Evolutionary conservation across 306 rosid genomes (phyloP).

Genomic region (Cicer chorassanicum): DNA sequence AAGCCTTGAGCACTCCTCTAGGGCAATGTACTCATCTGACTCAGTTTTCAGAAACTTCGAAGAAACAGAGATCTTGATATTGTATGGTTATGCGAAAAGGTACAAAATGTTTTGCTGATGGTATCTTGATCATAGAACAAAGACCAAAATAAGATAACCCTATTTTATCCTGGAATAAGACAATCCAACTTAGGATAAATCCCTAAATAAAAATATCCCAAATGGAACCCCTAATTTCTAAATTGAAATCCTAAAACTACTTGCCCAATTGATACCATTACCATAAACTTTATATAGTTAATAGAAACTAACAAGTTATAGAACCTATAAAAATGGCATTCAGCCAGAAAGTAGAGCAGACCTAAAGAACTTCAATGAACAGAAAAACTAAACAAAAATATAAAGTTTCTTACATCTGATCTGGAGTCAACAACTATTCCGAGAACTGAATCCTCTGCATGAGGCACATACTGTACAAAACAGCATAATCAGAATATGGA

Average conservation of each 20-base stretch:
- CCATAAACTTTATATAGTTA: background rate
- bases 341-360: constrained; percentile 12
- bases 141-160: background rate
- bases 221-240: constrained; percentile 8
- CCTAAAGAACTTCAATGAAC: constrained; percentile 9
- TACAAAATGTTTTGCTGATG: background rate
- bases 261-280: background rate
- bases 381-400: constrained; percentile 7
- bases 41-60: background rate
- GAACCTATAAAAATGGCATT: constrained; percentile 10
- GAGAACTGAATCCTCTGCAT: constrained; percentile 78
- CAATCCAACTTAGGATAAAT: background rate
- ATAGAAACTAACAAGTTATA: background rate
- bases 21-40: background rate
- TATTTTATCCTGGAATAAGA: background rate
- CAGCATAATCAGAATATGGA: constrained; percentile 18
- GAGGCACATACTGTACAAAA: constrained; percentile 81
- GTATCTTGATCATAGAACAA: background rate
- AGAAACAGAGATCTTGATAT: background rate
- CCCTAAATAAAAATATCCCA: background rate
- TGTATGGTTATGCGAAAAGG: background rate
- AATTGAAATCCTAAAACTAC: background rate
- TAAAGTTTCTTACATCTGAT: constrained; percentile 75
- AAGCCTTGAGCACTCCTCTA: constrained; percentile 17
- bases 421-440: constrained; percentile 87